Base-by-base conservation (phyloP, 768 basidiomycete genomes). In the Phlegmacium glaucopus region DNA sequence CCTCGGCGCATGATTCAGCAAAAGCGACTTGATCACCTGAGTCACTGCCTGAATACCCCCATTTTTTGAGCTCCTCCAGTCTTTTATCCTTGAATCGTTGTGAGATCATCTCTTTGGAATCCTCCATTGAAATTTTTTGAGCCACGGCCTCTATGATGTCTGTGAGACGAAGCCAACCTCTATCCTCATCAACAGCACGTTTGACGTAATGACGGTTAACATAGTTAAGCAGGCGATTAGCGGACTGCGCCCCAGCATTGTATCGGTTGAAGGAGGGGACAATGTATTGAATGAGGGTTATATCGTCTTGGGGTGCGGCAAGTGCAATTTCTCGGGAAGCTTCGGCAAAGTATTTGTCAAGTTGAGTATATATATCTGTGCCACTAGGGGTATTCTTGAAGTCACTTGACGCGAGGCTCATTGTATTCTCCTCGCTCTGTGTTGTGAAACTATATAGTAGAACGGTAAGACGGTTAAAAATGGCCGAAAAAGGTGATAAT, bases 141-240 rank as follows among this genome's bases (percentile, higher is more conserved):
- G 79, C 76, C 44, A 82, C 76, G 18, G 77, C 76, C 57, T 83
- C 77, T 50, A 87, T 63, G 12, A 85, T 74, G 59, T 88, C 86
- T 43, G 70, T 72, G 36, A 88, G 67, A 26, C 82, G 77, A 35
- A 89, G 72, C 87, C 87, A 90, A 35, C 87, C 87, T 53, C 73
- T 78, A 65, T 87, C 87, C 63, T 90, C 86, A 63, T 90, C 87
- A 12, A 85, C 71, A 38, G 83, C 84, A 13, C 85, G 83, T 61
- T 82, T 83, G 58, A 87, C 84, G 58, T 84, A 84, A 62, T 87
- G 84, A 22, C 86, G 82, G 60, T 85, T 85, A 52, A 90, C 83
- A 60, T 90, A 90, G 69, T 80, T 88, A 55, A 89, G 74, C 27
- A 90, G 78, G 55, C 87, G 79, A 64, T 84, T 77, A 47, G 84